Base-by-base conservation (phyloP, 257 asterid genomes). In the Sherardia arvensis region DNA sequence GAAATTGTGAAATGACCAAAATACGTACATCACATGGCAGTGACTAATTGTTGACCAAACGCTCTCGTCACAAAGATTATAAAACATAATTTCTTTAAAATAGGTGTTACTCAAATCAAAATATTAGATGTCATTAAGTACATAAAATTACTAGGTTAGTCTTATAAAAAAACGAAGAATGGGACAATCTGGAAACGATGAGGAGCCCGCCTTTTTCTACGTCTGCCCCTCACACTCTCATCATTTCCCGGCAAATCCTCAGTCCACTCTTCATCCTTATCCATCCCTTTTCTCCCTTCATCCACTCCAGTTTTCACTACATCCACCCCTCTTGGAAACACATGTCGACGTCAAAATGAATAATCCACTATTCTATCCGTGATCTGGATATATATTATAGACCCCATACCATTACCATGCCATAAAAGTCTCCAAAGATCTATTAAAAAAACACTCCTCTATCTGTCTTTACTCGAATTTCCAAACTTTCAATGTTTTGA, bases 211-310 rank as follows among this genome's bases (percentile, higher is more conserved):
- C 73, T 22, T 8, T 17, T 49, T 62, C 75, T 23, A 15, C 64
- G 62, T 68, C 22, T 60, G 57, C 30, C 57, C 68, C 45, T n/a
- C 4, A 1, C 21, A 12, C 9, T 15, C 4, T 32, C 25, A 67
- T 67, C 61, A 40, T 51, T 49, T 67, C 43, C 28, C 32, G 30
- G 22, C 77, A 0, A 27, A 45, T 32, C 26, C 45, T 38, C 0
- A 61, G 71, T 77, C 86, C 15, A 40, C 18, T 4, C 20, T 76
- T 79, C 87, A 81, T 80, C 73, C 92, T 83, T 87, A 87, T 87
- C 90, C 79, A 64, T n/a, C 53, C n/a, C 57, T 11, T 55, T 55
- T 26, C 34, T 0, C 47, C 25, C 23, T 4, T 58, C 21, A 5
- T 18, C 62, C 63, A 32, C 63, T 59, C 63, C 63, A 1, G 1